Evolutionary conservation across 2,329 filamentous ascomycete genomes (phyloP).

Genomic region (Aureobasidium sp.): DNA sequence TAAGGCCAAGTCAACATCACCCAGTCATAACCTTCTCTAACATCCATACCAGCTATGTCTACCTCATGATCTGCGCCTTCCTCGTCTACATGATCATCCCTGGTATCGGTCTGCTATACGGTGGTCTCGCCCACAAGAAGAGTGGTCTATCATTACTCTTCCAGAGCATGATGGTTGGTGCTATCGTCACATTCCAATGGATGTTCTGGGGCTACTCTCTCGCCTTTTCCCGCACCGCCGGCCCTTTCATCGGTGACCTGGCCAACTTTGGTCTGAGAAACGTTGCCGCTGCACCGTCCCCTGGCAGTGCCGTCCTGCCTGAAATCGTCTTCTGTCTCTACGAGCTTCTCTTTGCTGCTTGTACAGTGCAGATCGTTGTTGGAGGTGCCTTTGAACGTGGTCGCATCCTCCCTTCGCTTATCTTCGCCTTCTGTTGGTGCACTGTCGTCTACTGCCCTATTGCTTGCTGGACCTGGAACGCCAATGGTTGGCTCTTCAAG

Average conservation of each 20-base stretch:
- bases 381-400: constrained; percentile 57
- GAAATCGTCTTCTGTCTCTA: constrained; percentile 61
- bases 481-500: constrained; percentile 56
- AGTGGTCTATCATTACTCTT: constrained; percentile 55
- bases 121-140: constrained; percentile 54
- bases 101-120: constrained; percentile 57
- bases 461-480: constrained; percentile 60
- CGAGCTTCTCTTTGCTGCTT: constrained; percentile 55
- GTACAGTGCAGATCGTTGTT: constrained; percentile 56
- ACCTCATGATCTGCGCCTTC: constrained; percentile 49
- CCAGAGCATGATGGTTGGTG: constrained; percentile 51
- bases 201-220: constrained; percentile 56
- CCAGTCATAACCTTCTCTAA: background rate
- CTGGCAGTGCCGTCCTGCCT: constrained; percentile 48
- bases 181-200: constrained; percentile 45
- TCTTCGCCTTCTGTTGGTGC: constrained; percentile 57
- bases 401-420: constrained; percentile 54
- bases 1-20: constrained; percentile 29
- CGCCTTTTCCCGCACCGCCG: constrained; percentile 51
- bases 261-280: constrained; percentile 54
- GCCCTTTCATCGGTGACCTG: constrained; percentile 55
- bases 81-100: constrained; percentile 61
- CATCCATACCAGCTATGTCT: constrained; percentile 38
- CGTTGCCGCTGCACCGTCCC: constrained; percentile 52
- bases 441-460: constrained; percentile 58